Conservation (phyloP, 495 filamentous ascomycete genomes). For the Tirmania nivea region DNA sequence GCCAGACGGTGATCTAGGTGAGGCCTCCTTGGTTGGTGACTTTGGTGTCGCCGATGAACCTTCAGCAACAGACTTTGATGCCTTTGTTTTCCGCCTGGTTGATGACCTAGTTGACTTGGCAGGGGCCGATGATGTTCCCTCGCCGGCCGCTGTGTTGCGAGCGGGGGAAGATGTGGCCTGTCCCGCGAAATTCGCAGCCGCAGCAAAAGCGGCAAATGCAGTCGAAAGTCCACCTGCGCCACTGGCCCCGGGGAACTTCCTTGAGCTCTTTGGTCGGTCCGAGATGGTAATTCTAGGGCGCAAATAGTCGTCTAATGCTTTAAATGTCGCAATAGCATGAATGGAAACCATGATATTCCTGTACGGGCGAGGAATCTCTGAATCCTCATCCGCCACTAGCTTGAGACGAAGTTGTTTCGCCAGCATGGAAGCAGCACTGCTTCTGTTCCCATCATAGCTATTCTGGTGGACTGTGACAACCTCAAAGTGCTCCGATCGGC, state of each 20-base stretch:
- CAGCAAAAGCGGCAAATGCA: conserved; percentile 57
- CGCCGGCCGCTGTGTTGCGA: conserved; percentile 15
- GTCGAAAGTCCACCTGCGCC: conserved; percentile 43
- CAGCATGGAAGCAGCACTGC: conserved; percentile 84
- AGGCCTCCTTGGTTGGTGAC: conserved; percentile 16
- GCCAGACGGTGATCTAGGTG: conserved; percentile 27
- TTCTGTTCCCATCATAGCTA: conserved; percentile 73
- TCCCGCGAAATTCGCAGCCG: conserved; percentile 37
- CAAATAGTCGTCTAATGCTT: conserved; percentile 88
- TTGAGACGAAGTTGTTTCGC: conserved; percentile 86
- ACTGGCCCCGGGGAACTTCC: conserved; percentile 17
- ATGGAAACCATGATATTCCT: conserved; percentile 94
- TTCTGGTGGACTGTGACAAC: conserved; percentile 90
- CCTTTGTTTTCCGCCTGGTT: conserved; percentile 16
- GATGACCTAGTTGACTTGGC: conserved; percentile 9
- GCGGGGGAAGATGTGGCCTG: conserved; percentile 21
- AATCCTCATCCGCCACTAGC: conserved; percentile 72
- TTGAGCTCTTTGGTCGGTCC: conserved; percentile 51
- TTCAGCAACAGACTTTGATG: conserved; percentile 5
- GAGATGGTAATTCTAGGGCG: conserved; percentile 69
- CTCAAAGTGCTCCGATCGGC: conserved; percentile 93
- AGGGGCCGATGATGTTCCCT: conserved; percentile 19
- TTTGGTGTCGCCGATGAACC: conserved; percentile 16
- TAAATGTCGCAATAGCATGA: conserved; percentile 95
- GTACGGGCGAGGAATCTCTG: conserved; percentile 64